Evolutionary conservation across 768 basidiomycete species (phyloP), one percentile per base, ranked within the genome.

Genomic region (Coprinopsis marcescibilis): DNA sequence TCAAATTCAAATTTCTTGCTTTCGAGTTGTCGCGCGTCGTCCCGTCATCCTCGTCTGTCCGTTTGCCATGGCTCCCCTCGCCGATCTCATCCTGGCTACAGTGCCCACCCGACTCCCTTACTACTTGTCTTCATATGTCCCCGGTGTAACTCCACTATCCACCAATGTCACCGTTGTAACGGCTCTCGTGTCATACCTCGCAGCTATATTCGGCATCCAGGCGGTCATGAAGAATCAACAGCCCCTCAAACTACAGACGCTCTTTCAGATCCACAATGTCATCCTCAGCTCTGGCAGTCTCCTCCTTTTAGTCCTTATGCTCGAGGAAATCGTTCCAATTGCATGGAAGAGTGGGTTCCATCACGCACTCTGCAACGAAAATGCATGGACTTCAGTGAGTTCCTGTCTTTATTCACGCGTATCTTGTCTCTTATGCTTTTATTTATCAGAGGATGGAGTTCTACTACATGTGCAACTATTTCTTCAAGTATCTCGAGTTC

Each of bases 381-480:
- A 66, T 2, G 81, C 92, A 45, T 99, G 91, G 91, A 94, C 95
- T 33, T 73, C 83, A 54, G 94, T 95, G 57, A 60, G 87, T 78
- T 35, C 45, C 20, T 17, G 23, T 36, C 49, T 38, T 40, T 32
- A 54, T 27, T 39, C 40, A 54, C 54, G 54, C 45, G 52, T 55
- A 42, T 25, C 51, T 45, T 14, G 30, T 39, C 37, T 42, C 25
- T 47, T 37, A 24, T 23, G 43, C 36, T 27, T 44, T 26, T 23
- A 27, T 12, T 20, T 20, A 29, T 7, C 59, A 96, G 93, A 80
- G 78, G 63, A 74, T 97, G 64, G 88, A 97, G 70, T 85, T 93
- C 60, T 97, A 89, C 73, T 98, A 99, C 73, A 92, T 98, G 76
- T 75, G 97, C 74, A 99, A 99, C 73, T 99, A 98, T 71, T 93